phyloP scores from a whole-genome alignment of 2,329 filamentous ascomycete species.

The Aspergillus neoniger region DNA sequence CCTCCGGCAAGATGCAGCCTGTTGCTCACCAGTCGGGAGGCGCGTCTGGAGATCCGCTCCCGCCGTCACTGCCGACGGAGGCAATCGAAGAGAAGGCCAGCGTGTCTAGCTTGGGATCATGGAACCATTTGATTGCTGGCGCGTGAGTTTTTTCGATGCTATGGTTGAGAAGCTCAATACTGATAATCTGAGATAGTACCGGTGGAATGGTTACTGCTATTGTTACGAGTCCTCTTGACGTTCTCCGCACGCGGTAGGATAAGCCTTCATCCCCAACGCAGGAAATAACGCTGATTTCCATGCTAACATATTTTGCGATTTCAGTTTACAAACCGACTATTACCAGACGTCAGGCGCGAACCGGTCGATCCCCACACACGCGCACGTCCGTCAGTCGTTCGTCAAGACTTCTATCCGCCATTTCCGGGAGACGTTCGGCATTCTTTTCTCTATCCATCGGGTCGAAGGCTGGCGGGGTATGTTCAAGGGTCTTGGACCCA shows the following conservation, averaged over 20 bases:
- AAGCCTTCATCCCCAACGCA: background rate
- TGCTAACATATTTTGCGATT: background rate
- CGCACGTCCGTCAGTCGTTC: slow-evolving; percentile 50
- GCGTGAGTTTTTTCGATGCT: slow-evolving; percentile 30
- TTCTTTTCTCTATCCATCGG: slow-evolving; percentile 39
- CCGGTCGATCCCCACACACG: slow-evolving; percentile 50
- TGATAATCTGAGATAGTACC: slow-evolving; percentile 19
- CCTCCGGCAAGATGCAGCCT: slow-evolving; percentile 12
- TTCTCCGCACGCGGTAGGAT: slow-evolving; percentile 81
- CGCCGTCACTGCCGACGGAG: slow-evolving; percentile 14
- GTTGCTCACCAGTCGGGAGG: slow-evolving; percentile 9
- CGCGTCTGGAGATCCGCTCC: slow-evolving; percentile 11
- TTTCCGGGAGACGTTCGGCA: slow-evolving; percentile 36
- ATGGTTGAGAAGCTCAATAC: slow-evolving; percentile 5
- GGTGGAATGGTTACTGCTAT: slow-evolving; percentile 88
- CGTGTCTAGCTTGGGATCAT: slow-evolving; percentile 21
- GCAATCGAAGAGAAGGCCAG: background rate
- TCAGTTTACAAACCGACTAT: slow-evolving; percentile 79
- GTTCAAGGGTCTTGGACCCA: slow-evolving; percentile 41
- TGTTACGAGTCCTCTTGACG: slow-evolving; percentile 90
- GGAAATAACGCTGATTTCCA: background rate
- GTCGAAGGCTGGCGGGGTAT: slow-evolving; percentile 42
- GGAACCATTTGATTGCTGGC: slow-evolving; percentile 36
- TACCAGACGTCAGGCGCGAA: slow-evolving; percentile 74
- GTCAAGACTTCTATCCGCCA: slow-evolving; percentile 62